Percentiles rank a stretch among this genome's conserved stretches.
These are phyloP conservation scores for Ustilago xerochloae DNA, from an alignment of 1,284 basidiomycete species.

Conservation along the genomic window DNA sequence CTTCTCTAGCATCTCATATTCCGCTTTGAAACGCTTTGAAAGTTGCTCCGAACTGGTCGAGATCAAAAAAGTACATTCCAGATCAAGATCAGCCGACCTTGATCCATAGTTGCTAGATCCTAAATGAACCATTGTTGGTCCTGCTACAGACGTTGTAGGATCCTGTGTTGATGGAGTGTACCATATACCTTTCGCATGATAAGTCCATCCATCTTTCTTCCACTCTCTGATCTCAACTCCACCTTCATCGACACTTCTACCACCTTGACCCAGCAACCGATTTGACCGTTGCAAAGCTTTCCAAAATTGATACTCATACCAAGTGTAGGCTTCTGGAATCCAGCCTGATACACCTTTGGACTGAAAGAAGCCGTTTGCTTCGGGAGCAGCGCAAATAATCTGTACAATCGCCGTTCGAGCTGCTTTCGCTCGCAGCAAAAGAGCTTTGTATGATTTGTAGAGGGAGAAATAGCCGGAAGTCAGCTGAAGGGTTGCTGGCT, in stretches of 20 bases:
- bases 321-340: conserved; percentile 94
- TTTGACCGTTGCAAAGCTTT: conserved; percentile 69
- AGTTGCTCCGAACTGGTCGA: conserved; percentile 70
- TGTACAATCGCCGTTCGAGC: conserved; percentile 17
- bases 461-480: conserved; percentile 97
- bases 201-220: conserved; percentile 93
- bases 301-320: conserved; percentile 87
- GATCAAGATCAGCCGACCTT: conserved; percentile 88
- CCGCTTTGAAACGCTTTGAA: conserved; percentile 68
- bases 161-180: conserved; percentile 14
- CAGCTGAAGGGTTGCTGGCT: conserved; percentile 45
- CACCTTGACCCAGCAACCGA: conserved; percentile 68
- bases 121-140: conserved; percentile 76
- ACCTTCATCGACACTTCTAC: conserved; percentile 27
- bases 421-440: conserved; percentile 53
- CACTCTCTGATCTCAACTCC: conserved; percentile 83
- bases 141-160: not conserved
- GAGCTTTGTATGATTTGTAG: conserved; percentile 76
- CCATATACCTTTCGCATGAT: conserved; percentile 87
- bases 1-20: conserved; percentile 70
- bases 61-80: conserved; percentile 90
- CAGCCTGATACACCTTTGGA: conserved; percentile 88
- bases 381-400: conserved; percentile 86
- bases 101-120: conserved; percentile 96
- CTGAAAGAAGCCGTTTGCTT: conserved; percentile 89